Evolutionary conservation across 2,329 filamentous ascomycete genomes (phyloP), one percentile per base, ranked within the genome.

Genomic region (Colletotrichum theobromicola): DNA sequence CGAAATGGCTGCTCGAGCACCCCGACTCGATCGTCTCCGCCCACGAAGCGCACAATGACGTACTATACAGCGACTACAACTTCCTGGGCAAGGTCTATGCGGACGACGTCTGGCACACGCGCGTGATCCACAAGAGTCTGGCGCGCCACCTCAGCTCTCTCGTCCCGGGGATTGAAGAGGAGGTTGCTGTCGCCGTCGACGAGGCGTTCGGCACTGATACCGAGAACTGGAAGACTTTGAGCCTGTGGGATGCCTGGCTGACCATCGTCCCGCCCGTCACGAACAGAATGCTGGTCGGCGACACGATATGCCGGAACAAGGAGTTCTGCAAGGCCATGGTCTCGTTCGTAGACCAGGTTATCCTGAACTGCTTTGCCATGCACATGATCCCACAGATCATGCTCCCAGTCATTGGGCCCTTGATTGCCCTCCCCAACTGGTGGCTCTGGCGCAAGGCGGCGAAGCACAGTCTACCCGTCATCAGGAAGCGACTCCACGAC

Each of bases 261-360:
- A 79, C 77, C 5, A 81, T 88, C 18, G 83, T 87, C 37, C 85
- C 86, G 15, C 80, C 79, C 5, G 81, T 87, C 6, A 88, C 86
- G 2, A 88, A 87, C 77, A 81, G 83, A 18, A 76, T 88, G 67
- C 80, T 88, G 7, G 83, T 87, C 10, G 86, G 87, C 16, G 73
- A 77, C 2, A 79, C 78, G 9, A 65, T 82, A 57, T 85, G 83
- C 77, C 85, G 85, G 32, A 84, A 90, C 74, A 77, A 83, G 28
- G 80, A 81, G 7, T 89, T 89, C 70, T 80, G 91, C 55, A 78
- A 84, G n/a, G 81, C 83, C 67, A 88, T 88, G 77, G 81, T 88
- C 9, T 80, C 80, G 30, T 91, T 91, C 74, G 87, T 89, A 35
- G 84, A 88, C 72, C 85, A 85, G 64, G 85, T 90, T 4, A 78